Conservation (phyloP, 495 filamentous ascomycete species). For the Jackrogersella minutella region DNA sequence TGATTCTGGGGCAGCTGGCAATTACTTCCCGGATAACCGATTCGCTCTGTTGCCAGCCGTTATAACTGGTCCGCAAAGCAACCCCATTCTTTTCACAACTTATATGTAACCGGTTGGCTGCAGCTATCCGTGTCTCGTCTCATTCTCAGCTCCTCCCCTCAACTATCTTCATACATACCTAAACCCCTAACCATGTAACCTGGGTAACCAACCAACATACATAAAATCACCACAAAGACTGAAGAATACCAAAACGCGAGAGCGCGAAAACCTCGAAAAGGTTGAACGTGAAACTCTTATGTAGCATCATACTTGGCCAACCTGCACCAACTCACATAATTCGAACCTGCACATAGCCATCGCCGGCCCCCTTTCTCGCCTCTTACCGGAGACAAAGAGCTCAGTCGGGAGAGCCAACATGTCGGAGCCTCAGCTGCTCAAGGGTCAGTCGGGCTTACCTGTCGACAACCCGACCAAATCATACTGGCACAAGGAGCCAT, state of each 20-base stretch:
- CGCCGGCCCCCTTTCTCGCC: background rate
- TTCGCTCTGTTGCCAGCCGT: background rate
- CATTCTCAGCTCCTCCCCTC: too few species aligned
- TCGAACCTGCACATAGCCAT: background rate
- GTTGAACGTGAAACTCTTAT: slow-evolving; percentile 3
- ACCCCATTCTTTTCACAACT: background rate
- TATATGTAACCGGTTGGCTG: background rate
- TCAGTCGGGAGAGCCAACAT: slow-evolving; percentile 16
- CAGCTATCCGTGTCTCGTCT: background rate
- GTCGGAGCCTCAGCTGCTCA: slow-evolving; percentile 27
- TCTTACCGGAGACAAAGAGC: background rate
- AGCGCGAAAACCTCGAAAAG: background rate
- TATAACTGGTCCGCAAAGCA: background rate
- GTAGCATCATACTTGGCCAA: background rate
- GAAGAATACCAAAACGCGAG: too few species aligned
- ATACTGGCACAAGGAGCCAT: slow-evolving; percentile 75
- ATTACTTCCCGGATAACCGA: background rate
- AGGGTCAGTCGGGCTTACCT: slow-evolving; percentile 58
- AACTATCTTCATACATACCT: too few species aligned
- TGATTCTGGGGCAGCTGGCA: too few species aligned
- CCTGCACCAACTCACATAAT: background rate
- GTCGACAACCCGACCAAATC: slow-evolving; percentile 65
- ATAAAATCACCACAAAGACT: background rate
- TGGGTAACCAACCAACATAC: too few species aligned
- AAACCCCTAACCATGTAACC: background rate